Evolutionary conservation across 2,329 filamentous ascomycete species (phyloP), one percentile per base, ranked within the genome.

Genomic region (Aspergillus sp.): DNA sequence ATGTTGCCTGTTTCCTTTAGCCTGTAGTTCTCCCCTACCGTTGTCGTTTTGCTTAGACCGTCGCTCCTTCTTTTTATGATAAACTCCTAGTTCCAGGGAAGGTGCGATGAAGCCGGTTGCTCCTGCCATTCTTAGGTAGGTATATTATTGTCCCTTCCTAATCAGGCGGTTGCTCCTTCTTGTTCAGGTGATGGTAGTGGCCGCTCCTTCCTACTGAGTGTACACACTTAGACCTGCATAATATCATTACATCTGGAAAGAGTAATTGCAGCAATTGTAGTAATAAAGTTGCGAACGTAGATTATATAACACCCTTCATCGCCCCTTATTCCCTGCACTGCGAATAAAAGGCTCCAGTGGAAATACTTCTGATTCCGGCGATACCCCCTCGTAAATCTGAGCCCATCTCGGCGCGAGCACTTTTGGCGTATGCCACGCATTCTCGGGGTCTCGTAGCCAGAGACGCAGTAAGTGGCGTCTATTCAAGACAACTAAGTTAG

Each of bases 391-490:
- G 20, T 20, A 19, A 24, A 45, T 45, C 41, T 45, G 41, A 27
- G 41, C 41, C 17, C 34, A 37, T n/a, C 34, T 37, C 4, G 20
- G 9, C n/a, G 41, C 41, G 33, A 81, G 62, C 4, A 64, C 63
- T 17, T 64, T 63, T 0, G 79, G 79, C 2, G 73, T 80, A 8
- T 73, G 60, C 79, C 79, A 82, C 2, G 74, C 75, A 61, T 75
- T 66, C 56, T 81, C 78, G 3, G 75, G 72, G 57, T 82, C 78
- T 15, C 78, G 70, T 53, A 81, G 64, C 79, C 79, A 82, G 11
- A 82, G 66, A 5, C 79, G 67, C 2, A 82, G 57, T 4, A 82
- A 62, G 70, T 82, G 80, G 3, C 49, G n/a, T 79, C 73, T 54
- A 73, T 37, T 13, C 34, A 15, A n/a, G 34, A 3, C 12, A 37